phyloP scores from a whole-genome alignment of 768 basidiomycete genomes.

The Leccinum incarnatum region DNA sequence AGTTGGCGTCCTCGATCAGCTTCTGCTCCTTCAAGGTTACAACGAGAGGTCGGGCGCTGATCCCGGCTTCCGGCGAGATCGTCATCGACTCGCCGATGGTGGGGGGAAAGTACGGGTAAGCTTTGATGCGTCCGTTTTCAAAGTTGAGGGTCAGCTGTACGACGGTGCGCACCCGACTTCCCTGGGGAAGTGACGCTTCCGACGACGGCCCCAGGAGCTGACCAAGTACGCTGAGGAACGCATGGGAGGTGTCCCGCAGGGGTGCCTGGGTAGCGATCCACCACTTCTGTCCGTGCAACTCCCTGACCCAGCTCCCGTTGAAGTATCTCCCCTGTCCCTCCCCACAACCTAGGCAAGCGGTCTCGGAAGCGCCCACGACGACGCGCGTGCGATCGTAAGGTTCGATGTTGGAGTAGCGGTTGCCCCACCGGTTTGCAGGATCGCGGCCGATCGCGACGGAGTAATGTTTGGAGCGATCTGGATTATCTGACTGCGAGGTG shows the following conservation, averaged over 20 bases:
- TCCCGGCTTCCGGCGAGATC: conserved; percentile 45
- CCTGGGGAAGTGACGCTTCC: conserved; percentile 22
- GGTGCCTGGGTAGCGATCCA: conserved; percentile 90
- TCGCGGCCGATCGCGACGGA: conserved; percentile 50
- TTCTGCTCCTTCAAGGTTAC: conserved; percentile 54
- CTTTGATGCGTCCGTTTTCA: conserved; percentile 72
- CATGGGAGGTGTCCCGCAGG: conserved; percentile 61
- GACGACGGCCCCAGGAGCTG: conserved; percentile 42
- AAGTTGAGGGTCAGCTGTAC: conserved; percentile 76
- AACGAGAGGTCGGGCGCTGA: conserved; percentile 43
- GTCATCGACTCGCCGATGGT: conserved; percentile 51
- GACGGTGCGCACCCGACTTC: conserved; percentile 62
- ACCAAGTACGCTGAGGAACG: conserved; percentile 71
- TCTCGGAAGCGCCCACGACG: conserved; percentile 36
- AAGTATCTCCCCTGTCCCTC: conserved; percentile 53
- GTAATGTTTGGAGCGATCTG: conserved; percentile 44
- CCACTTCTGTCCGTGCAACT: conserved; percentile 66
- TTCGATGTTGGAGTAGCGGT: conserved; percentile 71
- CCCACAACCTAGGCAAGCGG: conserved; percentile 17
- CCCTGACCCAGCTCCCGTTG: conserved; percentile 86
- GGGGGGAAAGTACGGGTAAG: conserved; percentile 73
- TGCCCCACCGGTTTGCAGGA: conserved; percentile 43
- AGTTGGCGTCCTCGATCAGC: conserved; percentile 54
- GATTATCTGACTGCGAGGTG: conserved; percentile 9
- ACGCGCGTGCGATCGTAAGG: conserved; percentile 85